Evolutionary conservation across 192 early-diverging fungal species (phyloP), one percentile per base, ranked within the genome.

Genomic region (Coemansia sp.): DNA sequence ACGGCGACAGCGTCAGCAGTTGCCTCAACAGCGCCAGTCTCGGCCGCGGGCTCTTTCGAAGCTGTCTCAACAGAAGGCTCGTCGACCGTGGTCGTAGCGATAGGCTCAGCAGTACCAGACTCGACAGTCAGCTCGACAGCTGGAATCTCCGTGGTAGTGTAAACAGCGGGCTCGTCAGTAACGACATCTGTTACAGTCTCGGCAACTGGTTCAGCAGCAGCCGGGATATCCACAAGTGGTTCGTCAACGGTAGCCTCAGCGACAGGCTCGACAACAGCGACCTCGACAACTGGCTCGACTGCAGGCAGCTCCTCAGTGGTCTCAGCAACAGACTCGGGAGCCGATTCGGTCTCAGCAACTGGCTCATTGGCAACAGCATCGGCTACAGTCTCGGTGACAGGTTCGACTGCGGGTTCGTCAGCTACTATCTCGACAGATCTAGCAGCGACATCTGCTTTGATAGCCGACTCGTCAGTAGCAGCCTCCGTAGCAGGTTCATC

Each of bases 161-260:
- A 28, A 28, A 28, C 22, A 28, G 22, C 1, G 22, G 14, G 20
- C 8, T 6, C 7, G 18, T 43, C 61, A 43, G 14, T 8, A 43
- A 20, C 32, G 33, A 58, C 22, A 17, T 61, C 70, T 39, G 63
- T 22, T 4, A 45, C 33, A 14, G 57, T 2, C n/a, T 22, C 20
- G 18, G 17, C 39, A 32, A 37, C 54, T 9, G 61, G 33, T 18
- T 65, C 75, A 9, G 65, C 68, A 63, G 60, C 22, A 9, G 6
- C 68, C 12, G 59, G 3, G 38, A 51, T 54, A 2, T 8, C 61
- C 20, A 51, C 51, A 5, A 20, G 35, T 28, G 22, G 22, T 28
- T 28, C 22, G n/a, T 37, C 22, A 8, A 20, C 61, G 9, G 28
- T 54, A 52, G 9, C 11, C 51, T 52, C 51, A 52, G 51, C 17